Evolutionary conservation across 1,284 basidiomycete genomes (phyloP), one percentile per base, ranked within the genome.

Genomic region (Schizopora paradoxa): DNA sequence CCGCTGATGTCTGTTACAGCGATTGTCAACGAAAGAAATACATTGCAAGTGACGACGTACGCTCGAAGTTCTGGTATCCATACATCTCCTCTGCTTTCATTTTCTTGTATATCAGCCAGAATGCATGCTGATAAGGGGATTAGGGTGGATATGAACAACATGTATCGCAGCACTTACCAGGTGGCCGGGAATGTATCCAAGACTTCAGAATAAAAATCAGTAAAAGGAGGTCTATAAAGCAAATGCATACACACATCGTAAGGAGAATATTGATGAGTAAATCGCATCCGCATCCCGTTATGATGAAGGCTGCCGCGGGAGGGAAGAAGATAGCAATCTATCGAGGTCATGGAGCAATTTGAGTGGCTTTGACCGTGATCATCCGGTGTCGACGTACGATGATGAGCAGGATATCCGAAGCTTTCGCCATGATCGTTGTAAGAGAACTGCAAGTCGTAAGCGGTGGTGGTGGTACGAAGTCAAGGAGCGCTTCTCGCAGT

Each of bases 261-360:
- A 91, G 64, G 46, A 74, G 64, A 49, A 90, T 77, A 67, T 87
- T 90, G 68, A 92, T 89, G 53, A 90, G 71, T 31, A 90, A 69
- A 62, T 90, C 86, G 58, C 83, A 87, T 46, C 75, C 74, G 63
- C 86, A 90, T 19, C 87, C 87, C 1, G 86, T 80, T 53, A 91
- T 70, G 59, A 90, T 79, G 1, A 69, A 77, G 6, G 79, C 86
- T 0, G 85, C 78, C 1, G 79, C 81, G 6, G 81, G 81, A 2
- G 82, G 82, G 59, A 83, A 82, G 34, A 85, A 54, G 61, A 95
- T 88, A 13, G 90, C 84, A 47, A 90, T 78, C 79, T 86, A 49
- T 66, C 66, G 39, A 69, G 56, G 43, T 72, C 66, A 36, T 67
- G 59, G 19, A 66, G 25, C 34, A 66, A 41, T 52, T 67, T 61